Evolutionary conservation across 2,329 filamentous ascomycete genomes (phyloP).

Genomic region (Phyllosticta paracitricarpa): DNA sequence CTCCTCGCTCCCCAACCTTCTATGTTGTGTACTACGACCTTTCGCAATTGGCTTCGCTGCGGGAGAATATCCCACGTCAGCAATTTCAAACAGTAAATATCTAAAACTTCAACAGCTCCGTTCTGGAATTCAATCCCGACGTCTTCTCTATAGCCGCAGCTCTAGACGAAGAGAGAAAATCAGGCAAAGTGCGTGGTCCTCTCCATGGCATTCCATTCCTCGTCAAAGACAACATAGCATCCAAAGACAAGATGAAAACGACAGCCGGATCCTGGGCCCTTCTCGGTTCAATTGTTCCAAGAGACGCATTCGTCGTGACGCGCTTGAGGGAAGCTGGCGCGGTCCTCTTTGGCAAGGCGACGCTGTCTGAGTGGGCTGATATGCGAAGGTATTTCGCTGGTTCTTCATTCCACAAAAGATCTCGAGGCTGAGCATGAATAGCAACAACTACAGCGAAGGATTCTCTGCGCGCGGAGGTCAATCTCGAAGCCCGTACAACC

Average conservation of each 20-base stretch:
- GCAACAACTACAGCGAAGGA: constrained; percentile 25
- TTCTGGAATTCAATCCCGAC: constrained; percentile 62
- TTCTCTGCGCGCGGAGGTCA: constrained; percentile 25
- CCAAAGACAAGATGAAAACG: constrained; percentile 61
- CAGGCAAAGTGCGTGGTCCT: constrained; percentile 49
- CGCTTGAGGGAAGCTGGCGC: constrained; percentile 56
- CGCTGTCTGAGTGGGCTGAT: constrained; percentile 63
- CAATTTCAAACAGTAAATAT: neutral
- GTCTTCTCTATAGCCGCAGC: constrained; percentile 49
- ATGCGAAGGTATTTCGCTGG: constrained; percentile 43
- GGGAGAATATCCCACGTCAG: too few species aligned
- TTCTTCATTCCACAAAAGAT: constrained; percentile 49
- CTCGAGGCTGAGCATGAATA: neutral
- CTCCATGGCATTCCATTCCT: constrained; percentile 68
- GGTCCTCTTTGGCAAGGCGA: constrained; percentile 60
- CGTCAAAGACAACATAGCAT: constrained; percentile 51
- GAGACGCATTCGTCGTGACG: constrained; percentile 56
- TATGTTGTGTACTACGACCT: too few species aligned
- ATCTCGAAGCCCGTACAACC: constrained; percentile 48
- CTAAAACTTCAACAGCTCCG: constrained; percentile 32
- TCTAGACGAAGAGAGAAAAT: constrained; percentile 50
- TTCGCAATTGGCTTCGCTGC: too few species aligned
- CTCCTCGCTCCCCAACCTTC: too few species aligned
- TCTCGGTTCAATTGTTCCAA: constrained; percentile 53
- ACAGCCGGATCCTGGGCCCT: constrained; percentile 62